Evolutionary conservation across 139 green algal genomes (phyloP), one percentile per base, ranked within the genome.

Genomic region (Diplosphaera chodatii): DNA sequence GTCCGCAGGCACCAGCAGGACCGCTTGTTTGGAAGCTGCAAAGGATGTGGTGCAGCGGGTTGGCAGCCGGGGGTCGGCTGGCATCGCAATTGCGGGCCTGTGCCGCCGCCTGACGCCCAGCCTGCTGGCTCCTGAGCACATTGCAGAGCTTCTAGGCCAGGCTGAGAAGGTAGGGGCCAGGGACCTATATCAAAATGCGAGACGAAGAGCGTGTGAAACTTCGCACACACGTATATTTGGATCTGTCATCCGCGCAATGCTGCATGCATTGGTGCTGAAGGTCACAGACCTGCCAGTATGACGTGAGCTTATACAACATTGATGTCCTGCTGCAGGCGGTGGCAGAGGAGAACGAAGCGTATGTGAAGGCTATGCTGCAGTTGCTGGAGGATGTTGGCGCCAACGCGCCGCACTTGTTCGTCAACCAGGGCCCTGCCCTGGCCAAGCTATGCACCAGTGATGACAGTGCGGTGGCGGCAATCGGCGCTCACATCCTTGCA

Each of bases 21-120:
- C 8, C 10, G 37, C 8, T 8, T 48, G 37, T 13, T 21, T 8
- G 37, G 13, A 48, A 13, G 37, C 37, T 20, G 78, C 34, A 34
- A 83, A 92, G 65, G 89, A 95, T 30, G 72, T 88, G 41, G 71
- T 91, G 64, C 73, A 86, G 68, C 82, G 90, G 15, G 74, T 95
- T 4, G 87, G 87, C 21, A 83, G 78, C 37, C 77, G 80, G 32
- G 82, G 83, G 27, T 65, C 75, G 15, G 59, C 74, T 8, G 83
- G 80, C 29, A 86, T 91, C 15, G 65, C 87, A 6, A 48, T 34
- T 33, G 72, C 72, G 32, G 67, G 59, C 22, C 81, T 93, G 64
- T 74, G 74, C 25, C 32, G 55, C 27, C 69, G 77, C 32, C 69
- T 89, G 16, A 80, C 75, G 13, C 85, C 80, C 63, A 82, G 63